A percentile compares a stretch with the other conserved stretches of the same genome.
These are phyloP conservation scores for Mercurialis annua DNA, from an alignment of 345 rosid genomes.

Conservation along the genomic window DNA sequence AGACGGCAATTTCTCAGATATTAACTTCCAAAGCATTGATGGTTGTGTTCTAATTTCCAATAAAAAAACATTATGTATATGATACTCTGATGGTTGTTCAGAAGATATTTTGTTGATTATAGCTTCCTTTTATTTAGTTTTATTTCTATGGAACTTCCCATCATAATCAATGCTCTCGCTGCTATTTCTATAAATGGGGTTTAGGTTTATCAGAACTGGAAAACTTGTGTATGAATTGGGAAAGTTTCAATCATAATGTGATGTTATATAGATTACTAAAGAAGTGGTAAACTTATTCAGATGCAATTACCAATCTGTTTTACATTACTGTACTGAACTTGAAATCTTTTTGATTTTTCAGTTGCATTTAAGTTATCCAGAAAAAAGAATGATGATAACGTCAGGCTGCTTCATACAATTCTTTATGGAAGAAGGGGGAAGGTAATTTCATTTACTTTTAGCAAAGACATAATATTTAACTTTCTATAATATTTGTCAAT, in stretches of 20 bases:
- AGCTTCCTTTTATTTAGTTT: not conserved
- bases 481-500: not conserved
- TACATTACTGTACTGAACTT: slow-evolving; percentile 8
- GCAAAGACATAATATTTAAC: not conserved
- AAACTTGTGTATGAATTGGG: not conserved
- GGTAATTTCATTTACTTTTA: slow-evolving; percentile 39
- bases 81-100: not conserved
- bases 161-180: not conserved
- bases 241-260: not conserved
- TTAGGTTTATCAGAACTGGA: not conserved
- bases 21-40: no score
- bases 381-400: slow-evolving; percentile 72
- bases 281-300: not conserved
- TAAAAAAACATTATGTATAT: no score
- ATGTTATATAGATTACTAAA: no score
- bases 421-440: slow-evolving; percentile 84
- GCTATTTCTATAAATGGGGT: not conserved
- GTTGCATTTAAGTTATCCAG: slow-evolving; percentile 81
- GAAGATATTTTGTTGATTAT: not conserved
- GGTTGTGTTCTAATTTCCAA: no score
- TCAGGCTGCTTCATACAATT: slow-evolving; percentile 68
- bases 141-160: not conserved
- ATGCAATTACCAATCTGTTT: not conserved
- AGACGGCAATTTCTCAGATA: no score
- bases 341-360: slow-evolving; percentile 31